Evolutionary conservation across 306 rosid genomes (phyloP).

Genomic region (Cucumis hystrix): DNA sequence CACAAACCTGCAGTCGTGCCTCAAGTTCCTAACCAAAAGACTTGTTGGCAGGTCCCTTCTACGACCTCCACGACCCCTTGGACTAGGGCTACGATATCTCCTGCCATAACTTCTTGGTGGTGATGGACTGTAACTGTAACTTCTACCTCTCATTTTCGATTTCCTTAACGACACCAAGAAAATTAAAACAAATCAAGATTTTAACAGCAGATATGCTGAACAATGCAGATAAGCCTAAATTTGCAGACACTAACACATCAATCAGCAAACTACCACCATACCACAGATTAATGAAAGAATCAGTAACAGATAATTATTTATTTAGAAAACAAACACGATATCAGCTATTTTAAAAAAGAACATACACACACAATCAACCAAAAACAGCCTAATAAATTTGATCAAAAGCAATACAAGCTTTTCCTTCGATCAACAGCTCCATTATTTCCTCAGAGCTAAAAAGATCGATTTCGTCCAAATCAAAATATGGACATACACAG

Average conservation of each 20-base stretch:
- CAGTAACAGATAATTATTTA: background rate
- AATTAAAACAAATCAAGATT: background rate
- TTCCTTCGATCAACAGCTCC: background rate
- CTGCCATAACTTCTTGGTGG: slow-evolving; percentile 54
- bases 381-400: background rate
- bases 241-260: background rate
- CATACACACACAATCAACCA: background rate
- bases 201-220: background rate
- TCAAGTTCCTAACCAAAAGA: slow-evolving; percentile 75
- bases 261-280: background rate
- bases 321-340: background rate
- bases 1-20: slow-evolving; percentile 53
- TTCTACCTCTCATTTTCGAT: slow-evolving; percentile 60
- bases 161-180: background rate
- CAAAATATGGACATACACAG: background rate
- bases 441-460: background rate
- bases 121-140: slow-evolving; percentile 72
- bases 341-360: too few relatives aligned
- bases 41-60: slow-evolving; percentile 58
- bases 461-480: background rate
- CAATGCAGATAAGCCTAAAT: background rate
- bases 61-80: slow-evolving; percentile 38
- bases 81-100: slow-evolving; percentile 54
- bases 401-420: background rate
- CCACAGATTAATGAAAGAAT: background rate